Conservation (phyloP, 1,284 basidiomycete species). For the Trametes hirsuta region DNA sequence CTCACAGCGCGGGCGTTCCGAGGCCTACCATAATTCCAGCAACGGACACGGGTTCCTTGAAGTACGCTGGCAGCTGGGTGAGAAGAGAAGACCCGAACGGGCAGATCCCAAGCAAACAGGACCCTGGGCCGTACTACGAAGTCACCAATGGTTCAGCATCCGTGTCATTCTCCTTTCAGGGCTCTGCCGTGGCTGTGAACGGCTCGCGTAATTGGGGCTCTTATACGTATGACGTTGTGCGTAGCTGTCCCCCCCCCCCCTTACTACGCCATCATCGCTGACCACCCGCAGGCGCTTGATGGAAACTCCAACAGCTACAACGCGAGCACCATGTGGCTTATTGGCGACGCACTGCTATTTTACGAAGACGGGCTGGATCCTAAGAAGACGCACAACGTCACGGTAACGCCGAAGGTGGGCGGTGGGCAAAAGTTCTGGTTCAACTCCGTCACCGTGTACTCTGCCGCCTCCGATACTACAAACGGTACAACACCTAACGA, state of each 20-base stretch:
- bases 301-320: conserved; percentile 32
- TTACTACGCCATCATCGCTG: background rate
- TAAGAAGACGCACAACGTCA: conserved; percentile 32
- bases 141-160: conserved; percentile 29
- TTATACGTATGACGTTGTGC: conserved; percentile 34
- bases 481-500: background rate
- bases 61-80: conserved; percentile 35
- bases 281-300: conserved; percentile 26
- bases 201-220: conserved; percentile 32
- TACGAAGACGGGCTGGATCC: conserved; percentile 39
- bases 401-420: conserved; percentile 30
- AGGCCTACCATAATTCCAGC: conserved; percentile 24
- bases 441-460: conserved; percentile 25
- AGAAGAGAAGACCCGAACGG: conserved; percentile 15
- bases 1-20: background rate
- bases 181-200: conserved; percentile 33
- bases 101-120: conserved; percentile 32
- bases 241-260: conserved; percentile 7
- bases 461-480: background rate
- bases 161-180: conserved; percentile 34
- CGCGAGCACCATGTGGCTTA: conserved; percentile 37
- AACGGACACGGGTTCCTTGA: conserved; percentile 31
- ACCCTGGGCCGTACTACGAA: conserved; percentile 33
- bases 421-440: conserved; percentile 25
- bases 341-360: conserved; percentile 39